Evolutionary conservation across 106 monocot genomes (phyloP), one percentile per base, ranked within the genome.

Genomic region (Triglochin maritima): DNA sequence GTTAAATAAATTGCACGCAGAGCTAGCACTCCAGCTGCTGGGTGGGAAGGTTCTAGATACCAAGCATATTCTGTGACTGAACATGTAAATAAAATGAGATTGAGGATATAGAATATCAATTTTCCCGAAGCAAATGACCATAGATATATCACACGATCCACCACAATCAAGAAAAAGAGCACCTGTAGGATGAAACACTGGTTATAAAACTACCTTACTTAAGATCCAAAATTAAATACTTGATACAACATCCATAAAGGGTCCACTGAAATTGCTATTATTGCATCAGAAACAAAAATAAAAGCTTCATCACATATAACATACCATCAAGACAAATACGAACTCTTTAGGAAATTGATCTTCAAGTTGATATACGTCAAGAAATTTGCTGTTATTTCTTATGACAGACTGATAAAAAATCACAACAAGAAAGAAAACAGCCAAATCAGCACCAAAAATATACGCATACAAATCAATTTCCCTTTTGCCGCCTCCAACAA

Each of bases 281-380:
- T 29, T 29, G 29, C 29, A 29, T 29, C 29, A 29, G 29, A 29
- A 29, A 29, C 52, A 52, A 52, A 52, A 11, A 52, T 52, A 7
- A 52, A 52, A 11, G 52, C 52, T 52, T 8, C 11, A 11, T 52
- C 52, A 8, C 11, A 52, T 11, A 29, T 56, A 42, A 17, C 4
- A 71, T 71, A 90, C 95, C 90, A 96, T 91, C 45, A 96, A 77
- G n/a, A 96, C 81, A 62, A 96, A 88, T 12, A 96, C 96, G 74
- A 88, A 96, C 72, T 96, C 96, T 74, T 88, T 96, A 0, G 96
- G 96, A 72, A 96, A 96, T 69, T 91, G 96, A 72, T 96, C 96
- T 54, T 90, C 96, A 53, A 96, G 80, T 74, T 96, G 96, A 79
- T 96, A 90, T 70, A 90, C 90, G 67, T 91, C 96, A 55, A 96